Conservation (phyloP, 192 early-diverging fungal species). For the Irineochytrium annulatum region DNA sequence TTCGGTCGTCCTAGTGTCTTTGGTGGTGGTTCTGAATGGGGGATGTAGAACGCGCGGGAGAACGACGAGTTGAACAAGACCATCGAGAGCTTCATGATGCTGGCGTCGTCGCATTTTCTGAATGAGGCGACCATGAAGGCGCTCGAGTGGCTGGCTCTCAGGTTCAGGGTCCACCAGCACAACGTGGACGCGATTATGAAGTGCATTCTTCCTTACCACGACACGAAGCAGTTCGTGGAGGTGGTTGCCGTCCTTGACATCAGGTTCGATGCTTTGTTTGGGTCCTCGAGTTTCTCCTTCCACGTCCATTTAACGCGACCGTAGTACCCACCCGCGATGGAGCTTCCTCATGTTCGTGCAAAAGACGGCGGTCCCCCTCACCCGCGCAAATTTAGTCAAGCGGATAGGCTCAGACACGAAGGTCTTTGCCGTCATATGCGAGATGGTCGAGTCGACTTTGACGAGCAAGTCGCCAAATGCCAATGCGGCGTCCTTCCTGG, state of each 20-base stretch:
- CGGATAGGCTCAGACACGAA: no score
- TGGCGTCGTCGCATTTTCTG: conserved; percentile 79
- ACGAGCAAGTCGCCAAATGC: no score
- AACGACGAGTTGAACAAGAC: conserved; percentile 73
- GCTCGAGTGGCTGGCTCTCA: conserved; percentile 87
- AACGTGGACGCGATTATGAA: conserved; percentile 75
- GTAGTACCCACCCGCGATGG: no score
- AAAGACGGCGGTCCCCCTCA: no score
- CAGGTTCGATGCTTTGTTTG: conserved; percentile 36
- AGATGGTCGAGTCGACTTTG: no score
- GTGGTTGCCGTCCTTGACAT: conserved; percentile 74
- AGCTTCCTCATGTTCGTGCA: no score
- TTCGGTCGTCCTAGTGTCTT: conserved; percentile 13
- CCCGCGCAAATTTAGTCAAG: no score
- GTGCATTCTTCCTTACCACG: conserved; percentile 88
- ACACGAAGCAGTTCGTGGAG: conserved; percentile 80
- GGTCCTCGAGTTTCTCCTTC: no score
- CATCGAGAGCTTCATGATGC: conserved; percentile 69
- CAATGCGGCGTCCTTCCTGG: no score
- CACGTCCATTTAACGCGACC: no score
- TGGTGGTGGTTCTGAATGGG: neutral
- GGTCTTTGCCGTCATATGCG: no score
- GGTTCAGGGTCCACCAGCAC: conserved; percentile 80
- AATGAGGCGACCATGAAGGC: conserved; percentile 81
- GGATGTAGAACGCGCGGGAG: conserved; percentile 65